Evolutionary conservation across 2,329 filamentous ascomycete genomes (phyloP).

Genomic region (Exophiala sp.): DNA sequence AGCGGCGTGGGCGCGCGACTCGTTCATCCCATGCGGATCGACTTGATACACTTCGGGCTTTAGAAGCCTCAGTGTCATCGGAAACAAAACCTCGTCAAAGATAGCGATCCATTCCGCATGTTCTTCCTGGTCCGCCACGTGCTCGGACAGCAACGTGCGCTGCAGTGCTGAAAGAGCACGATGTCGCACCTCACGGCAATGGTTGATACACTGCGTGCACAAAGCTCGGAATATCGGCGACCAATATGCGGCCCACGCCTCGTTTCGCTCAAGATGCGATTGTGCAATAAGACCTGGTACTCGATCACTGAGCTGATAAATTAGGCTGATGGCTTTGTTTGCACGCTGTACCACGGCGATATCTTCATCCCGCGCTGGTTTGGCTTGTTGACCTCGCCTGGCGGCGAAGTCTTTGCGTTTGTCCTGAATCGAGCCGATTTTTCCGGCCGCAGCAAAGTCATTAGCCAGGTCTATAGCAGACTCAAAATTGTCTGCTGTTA

Average conservation of each 20-base stretch:
- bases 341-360: slow-evolving; percentile 73
- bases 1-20: slow-evolving; percentile 87
- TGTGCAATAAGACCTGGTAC: slow-evolving; percentile 86
- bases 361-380: slow-evolving; percentile 47
- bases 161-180: slow-evolving; percentile 84
- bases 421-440: slow-evolving; percentile 44
- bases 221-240: slow-evolving; percentile 87
- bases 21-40: slow-evolving; percentile 89
- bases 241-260: slow-evolving; percentile 98
- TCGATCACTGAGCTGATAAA: slow-evolving; percentile 75
- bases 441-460: slow-evolving; percentile 81
- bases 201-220: slow-evolving; percentile 87
- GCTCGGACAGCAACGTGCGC: slow-evolving; percentile 76
- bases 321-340: slow-evolving; percentile 73
- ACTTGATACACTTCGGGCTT: slow-evolving; percentile 94
- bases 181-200: slow-evolving; percentile 86
- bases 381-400: slow-evolving; percentile 25
- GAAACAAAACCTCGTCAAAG: slow-evolving; percentile 90
- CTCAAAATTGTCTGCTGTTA: slow-evolving; percentile 95
- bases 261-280: slow-evolving; percentile 82
- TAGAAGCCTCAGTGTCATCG: slow-evolving; percentile 77
- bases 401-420: slow-evolving; percentile 28
- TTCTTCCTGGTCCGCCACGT: slow-evolving; percentile 49
- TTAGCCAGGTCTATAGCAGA: slow-evolving; percentile 79
- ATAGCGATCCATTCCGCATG: slow-evolving; percentile 86